Base-by-base conservation (phyloP, 1,284 basidiomycete species). In the Tetrapyrgos nigripes region DNA sequence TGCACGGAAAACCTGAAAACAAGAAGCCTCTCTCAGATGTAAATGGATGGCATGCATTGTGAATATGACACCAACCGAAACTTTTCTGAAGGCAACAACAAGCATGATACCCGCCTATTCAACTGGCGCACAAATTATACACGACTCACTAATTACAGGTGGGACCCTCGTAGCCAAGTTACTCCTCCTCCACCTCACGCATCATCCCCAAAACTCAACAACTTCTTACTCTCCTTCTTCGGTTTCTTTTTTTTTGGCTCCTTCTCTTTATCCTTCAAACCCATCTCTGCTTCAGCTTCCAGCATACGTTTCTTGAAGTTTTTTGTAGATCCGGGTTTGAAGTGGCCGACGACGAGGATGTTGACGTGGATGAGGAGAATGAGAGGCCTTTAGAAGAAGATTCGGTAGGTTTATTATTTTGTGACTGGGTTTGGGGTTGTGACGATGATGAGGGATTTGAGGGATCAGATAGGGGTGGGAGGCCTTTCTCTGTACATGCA, bases 341-440 rank as follows among this genome's bases (percentile, higher is more conserved):
- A 19, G 21, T 49, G 40, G 26, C 24, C 14, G 48, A 23, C 28
- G 55, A 33, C 43, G 60, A 65, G 10, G 65, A 45, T 5, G 57
- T 23, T 24, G 64, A 53, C 57, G 67, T 68, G 23, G 68, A 66
- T 1, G 73, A 71, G 3, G 73, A 75, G 64, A 75, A 75, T 5
- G 70, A 73, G 23, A 75, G 56, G 35, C 64, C 63, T 21, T 49
- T 52, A 19, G 37, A 35, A 37, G 51, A 51, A 3, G 57, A 26
- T 50, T 70, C 70, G 1, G 50, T 83, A 0, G 73, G 60, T 63
- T 80, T 83, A 75, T 84, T 81, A 66, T 76, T 83, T 50, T 76
- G 78, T 55, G 71, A 74, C n/a, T 60, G 59, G 19, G 60, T 59
- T 33, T 64, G 63, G 14, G 35, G 4, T 46, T 43, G 62, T 52